Conservation (phyloP, 805 yeast genomes). For the Myxozyma neotropica region DNA sequence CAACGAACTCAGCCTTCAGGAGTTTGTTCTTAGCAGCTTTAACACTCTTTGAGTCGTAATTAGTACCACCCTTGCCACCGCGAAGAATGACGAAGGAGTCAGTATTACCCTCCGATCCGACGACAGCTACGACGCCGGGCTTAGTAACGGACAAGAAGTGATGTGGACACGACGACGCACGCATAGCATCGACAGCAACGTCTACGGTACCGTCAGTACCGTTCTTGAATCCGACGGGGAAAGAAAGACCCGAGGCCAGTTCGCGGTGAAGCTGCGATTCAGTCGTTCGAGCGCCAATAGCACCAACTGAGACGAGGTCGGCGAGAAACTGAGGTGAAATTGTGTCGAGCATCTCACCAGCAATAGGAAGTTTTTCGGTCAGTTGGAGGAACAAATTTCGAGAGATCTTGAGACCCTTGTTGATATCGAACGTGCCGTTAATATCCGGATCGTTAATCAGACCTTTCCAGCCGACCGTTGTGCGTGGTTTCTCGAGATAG, state of each 20-base stretch:
- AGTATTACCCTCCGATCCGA: slow-evolving; percentile 90
- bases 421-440: slow-evolving; percentile 88
- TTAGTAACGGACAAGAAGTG: slow-evolving; percentile 94
- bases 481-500: slow-evolving; percentile 95
- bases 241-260: slow-evolving; percentile 91
- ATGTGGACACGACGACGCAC: slow-evolving; percentile 90
- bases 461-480: slow-evolving; percentile 99
- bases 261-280: slow-evolving; percentile 98
- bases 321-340: slow-evolving; percentile 85
- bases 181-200: slow-evolving; percentile 91
- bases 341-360: slow-evolving; percentile 97
- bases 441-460: slow-evolving; percentile 96
- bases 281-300: slow-evolving; percentile 98
- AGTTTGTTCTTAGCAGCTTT: slow-evolving; percentile 64
- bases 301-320: slow-evolving; percentile 93
- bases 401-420: slow-evolving; percentile 88
- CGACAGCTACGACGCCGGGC: slow-evolving; percentile 95
- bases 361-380: slow-evolving; percentile 86
- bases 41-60: slow-evolving; percentile 78
- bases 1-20: slow-evolving; percentile 45
- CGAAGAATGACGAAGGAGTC: slow-evolving; percentile 89
- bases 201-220: slow-evolving; percentile 96
- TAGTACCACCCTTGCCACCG: slow-evolving; percentile 94
- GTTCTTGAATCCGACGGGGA: slow-evolving; percentile 98
- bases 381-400: slow-evolving; percentile 83